Evolutionary conservation across 306 rosid genomes (phyloP).

Genomic region (Begonia masoniana): DNA sequence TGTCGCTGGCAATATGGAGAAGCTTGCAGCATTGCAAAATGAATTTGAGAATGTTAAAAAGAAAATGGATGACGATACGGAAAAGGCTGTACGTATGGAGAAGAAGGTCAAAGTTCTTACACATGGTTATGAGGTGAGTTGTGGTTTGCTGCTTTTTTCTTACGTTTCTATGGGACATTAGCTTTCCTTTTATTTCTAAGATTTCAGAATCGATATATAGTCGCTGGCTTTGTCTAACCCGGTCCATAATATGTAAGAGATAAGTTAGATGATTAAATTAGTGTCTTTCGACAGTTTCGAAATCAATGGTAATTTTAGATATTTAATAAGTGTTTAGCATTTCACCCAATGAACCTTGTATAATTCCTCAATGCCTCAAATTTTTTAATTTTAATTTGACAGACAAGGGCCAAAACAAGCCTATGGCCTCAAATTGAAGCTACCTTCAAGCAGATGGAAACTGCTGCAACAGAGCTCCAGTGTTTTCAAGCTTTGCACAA

Average conservation of each 20-base stretch:
- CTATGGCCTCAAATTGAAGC: conserved; percentile 86
- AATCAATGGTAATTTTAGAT: no score
- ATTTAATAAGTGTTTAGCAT: no score
- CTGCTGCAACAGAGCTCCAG: conserved; percentile 81
- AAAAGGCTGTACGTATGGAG: conserved; percentile 58
- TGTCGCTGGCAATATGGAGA: conserved; percentile 78
- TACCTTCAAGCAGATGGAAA: conserved; percentile 74
- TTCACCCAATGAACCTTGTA: no score
- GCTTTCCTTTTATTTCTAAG: no score
- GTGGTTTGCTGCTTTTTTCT: background rate
- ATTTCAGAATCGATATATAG: no score
- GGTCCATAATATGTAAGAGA: no score
- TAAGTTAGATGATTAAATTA: no score
- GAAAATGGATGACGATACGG: conserved; percentile 72
- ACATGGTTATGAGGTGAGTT: conserved; percentile 82
- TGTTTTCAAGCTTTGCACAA: conserved; percentile 72
- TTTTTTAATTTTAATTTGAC: conserved; percentile 8
- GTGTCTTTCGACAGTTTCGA: no score
- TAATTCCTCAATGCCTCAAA: no score
- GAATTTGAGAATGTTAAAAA: conserved; percentile 64
- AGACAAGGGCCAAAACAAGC: conserved; percentile 60
- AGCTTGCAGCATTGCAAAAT: conserved; percentile 73
- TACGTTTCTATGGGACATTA: no score
- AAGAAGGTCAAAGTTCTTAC: conserved; percentile 65
- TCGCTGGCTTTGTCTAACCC: no score